Percentiles rank a stretch among this genome's conserved stretches.
phyloP scores from a whole-genome alignment of 2,329 filamentous ascomycete species.

The Hypomyces perniciosus region DNA sequence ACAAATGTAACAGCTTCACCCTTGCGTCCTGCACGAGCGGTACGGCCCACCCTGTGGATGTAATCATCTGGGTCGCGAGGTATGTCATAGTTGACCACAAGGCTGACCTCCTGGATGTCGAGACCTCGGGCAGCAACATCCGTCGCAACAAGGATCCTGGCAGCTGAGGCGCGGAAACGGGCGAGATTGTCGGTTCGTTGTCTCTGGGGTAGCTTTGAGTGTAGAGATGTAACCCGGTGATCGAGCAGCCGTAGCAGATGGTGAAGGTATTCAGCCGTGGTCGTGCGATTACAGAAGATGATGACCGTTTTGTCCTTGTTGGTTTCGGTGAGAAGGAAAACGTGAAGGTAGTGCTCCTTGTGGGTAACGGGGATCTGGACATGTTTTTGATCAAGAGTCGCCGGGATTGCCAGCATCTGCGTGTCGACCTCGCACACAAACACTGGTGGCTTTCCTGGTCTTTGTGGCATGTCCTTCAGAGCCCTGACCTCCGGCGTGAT shows the following conservation, averaged over 20 bases:
- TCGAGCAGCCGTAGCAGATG: conserved; percentile 79
- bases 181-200: conserved; percentile 83
- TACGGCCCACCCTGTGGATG: conserved; percentile 92
- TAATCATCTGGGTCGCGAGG: conserved; percentile 97
- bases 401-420: conserved; percentile 67
- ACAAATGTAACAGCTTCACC: conserved; percentile 85
- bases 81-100: conserved; percentile 94
- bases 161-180: conserved; percentile 83
- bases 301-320: conserved; percentile 76
- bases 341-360: conserved; percentile 90
- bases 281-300: conserved; percentile 89
- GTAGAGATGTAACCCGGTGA: conserved; percentile 85
- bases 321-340: conserved; percentile 71
- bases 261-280: conserved; percentile 82
- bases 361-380: conserved; percentile 85
- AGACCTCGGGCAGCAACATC: conserved; percentile 92
- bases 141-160: conserved; percentile 85
- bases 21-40: conserved; percentile 79
- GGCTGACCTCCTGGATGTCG: conserved; percentile 84
- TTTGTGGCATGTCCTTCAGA: conserved; percentile 68
- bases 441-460: conserved; percentile 65
- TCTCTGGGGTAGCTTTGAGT: conserved; percentile 78
- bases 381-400: conserved; percentile 77
- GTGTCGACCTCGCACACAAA: conserved; percentile 88
- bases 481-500: conserved; percentile 88